Base-by-base conservation (phyloP, 306 rosid genomes). In the Erythrophleum fordii region DNA sequence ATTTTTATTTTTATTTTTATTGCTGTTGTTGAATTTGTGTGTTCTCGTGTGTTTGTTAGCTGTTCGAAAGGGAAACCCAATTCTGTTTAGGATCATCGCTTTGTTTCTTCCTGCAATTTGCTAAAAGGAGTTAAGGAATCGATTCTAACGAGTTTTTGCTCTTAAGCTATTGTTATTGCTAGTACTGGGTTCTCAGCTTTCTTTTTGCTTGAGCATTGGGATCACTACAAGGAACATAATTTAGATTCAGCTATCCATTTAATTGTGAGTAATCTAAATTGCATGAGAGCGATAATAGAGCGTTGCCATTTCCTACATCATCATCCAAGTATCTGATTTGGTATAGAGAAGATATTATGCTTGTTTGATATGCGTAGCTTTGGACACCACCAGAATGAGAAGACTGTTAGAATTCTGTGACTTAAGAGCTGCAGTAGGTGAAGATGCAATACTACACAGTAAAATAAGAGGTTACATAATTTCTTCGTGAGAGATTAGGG, bases 291-390 rank as follows among this genome's bases (percentile, higher is more conserved):
- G 49, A 35, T 2, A 52, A 35, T 25, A 34, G 65, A 11, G 23
- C n/a, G 16, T 34, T 35, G 20, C 66, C 23, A 9, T 5, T 52
- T 72, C 17, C 25, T 12, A 2, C 2, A 3, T 69, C 13, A 12
- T 22, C 55, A 69, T 69, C 34, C 46, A 42, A 69, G n/a, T 69
- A 22, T 69, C 37, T 14, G 56, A 69, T 44, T 42, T 44, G n/a
- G 56, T 0, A 7, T 41, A 41, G 11, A 41, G 45, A 41, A 41
- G 45, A 41, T 41, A 41, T 41, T 41, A 41, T 41, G 11, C 11
- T 41, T 41, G 11, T 9, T 41, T 41, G 11, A 7, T 9, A 41
- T 1, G 45, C 45, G 45, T 41, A 11, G 45, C 11, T 41, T 41
- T 41, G 45, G 45, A 11, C 45, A 8, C 6, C 11, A 41, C 11